Base-by-base conservation (phyloP, 768 basidiomycete species). In the Lactarius evosmus region DNA sequence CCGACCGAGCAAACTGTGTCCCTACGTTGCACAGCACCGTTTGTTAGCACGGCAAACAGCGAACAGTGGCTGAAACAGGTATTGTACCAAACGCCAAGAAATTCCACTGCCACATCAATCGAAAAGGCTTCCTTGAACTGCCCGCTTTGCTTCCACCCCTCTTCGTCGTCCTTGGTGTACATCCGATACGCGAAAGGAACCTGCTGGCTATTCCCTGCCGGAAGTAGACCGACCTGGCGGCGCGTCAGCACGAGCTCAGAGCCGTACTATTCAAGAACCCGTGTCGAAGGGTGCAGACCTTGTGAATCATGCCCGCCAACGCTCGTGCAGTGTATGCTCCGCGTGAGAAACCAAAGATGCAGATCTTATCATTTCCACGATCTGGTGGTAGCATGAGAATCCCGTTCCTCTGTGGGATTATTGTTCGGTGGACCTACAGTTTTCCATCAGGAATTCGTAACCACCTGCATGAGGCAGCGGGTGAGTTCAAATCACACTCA, bases 151-250 rank as follows among this genome's bases (percentile, higher is more conserved):
- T 70, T 65, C 87, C 88, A 89, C 1, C 88, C 87, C 2, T 64
- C 66, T 11, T 80, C 74, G 65, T 88, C 83, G 38, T 84, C 81
- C 2, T 78, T 74, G 3, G 79, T 79, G 75, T 84, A 93, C 85
- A 91, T 89, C 65, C 83, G 81, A 75, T 86, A 87, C 4, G 90
- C 90, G 68, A 93, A 91, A 0, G 87, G 87, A 6, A 92, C 83
- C 70, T 91, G 87, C 67, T 91, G 86, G 56, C 86, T 81, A 63
- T 91, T 92, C 68, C 80, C 80, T 25, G 78, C 79, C 0, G 89
- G 90, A 0, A 92, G 77, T 1, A 92, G 75, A 1, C 90, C 90
- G 38, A 90, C 82, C 85, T 86, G 40, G 30, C 36, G 27, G 30
- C n/a, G 50, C 36, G 9, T 19, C 27, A 34, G 32, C 58, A 33